phyloP scores from a whole-genome alignment of 306 rosid genomes.

The Quercus wislizeni region DNA sequence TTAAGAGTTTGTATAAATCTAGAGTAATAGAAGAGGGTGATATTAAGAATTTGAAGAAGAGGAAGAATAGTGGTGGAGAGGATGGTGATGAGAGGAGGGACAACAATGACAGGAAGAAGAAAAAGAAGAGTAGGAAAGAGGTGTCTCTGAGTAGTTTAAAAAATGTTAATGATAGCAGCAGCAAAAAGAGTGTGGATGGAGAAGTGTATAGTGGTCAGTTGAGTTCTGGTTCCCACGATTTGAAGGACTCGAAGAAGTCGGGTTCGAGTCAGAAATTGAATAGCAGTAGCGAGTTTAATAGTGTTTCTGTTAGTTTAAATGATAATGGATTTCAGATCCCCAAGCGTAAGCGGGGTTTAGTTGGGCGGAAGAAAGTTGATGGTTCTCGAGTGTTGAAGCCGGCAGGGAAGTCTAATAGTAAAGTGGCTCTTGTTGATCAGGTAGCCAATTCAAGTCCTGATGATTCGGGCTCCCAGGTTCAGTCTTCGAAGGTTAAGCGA shows the following conservation, averaged over 20 bases:
- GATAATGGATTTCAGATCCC: conserved; percentile 61
- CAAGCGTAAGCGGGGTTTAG: conserved; percentile 75
- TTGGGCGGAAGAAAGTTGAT: conserved; percentile 63
- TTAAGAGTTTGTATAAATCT: conserved; percentile 70
- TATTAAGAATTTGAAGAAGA: conserved; percentile 54
- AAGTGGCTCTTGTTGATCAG: conserved; percentile 40
- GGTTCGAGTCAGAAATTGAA: conserved; percentile 41
- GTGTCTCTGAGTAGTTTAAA: conserved; percentile 71
- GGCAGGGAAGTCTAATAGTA: conserved; percentile 37
- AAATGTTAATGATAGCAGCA: conserved; percentile 52
- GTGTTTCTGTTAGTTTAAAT: conserved; percentile 44
- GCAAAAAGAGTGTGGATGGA: conserved; percentile 44
- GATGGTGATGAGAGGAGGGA: conserved; percentile 43
- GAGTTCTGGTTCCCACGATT: conserved; percentile 42
- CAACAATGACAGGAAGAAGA: conserved; percentile 34
- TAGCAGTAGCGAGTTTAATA: conserved; percentile 38
- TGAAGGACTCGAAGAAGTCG: conserved; percentile 42
- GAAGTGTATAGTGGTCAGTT: conserved; percentile 41
- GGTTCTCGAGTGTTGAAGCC: conserved; percentile 33
- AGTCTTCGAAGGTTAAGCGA: conserved; percentile 31
- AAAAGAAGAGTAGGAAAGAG: conserved; percentile 62
- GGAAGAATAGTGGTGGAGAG: conserved; percentile 28
- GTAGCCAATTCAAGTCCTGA: conserved; percentile 41
- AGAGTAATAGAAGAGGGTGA: conserved; percentile 33
- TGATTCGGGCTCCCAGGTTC: conserved; percentile 32